Evolutionary conservation across 331 rosid species (phyloP), one percentile per base, ranked within the genome.

Genomic region (Cydonia oblonga): DNA sequence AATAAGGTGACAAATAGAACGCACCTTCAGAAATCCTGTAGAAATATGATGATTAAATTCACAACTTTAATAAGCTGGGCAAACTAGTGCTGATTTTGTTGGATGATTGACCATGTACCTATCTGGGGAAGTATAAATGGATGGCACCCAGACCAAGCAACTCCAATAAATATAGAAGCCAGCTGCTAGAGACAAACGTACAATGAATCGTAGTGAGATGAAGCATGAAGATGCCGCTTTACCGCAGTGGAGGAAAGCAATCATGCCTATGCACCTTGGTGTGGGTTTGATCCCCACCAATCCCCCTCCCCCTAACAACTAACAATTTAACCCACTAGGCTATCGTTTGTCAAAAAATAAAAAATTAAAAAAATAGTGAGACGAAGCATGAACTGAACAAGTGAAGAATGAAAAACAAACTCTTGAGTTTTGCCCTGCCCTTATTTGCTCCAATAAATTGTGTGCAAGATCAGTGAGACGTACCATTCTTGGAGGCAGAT

Each of bases 91-190:
- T 93, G 71, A 93, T 93, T 68, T 74, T 54, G 86, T 76, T 52
- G 92, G 97, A 86, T 89, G 95, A 77, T 87, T 89, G 88, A 90
- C 97, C 78, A 90, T 84, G 84, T 87, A 90, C 95, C 89, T 90
- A 79, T 93, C 92, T 35, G 40, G 40, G 8, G 40, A 35, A 9
- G 40, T 8, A 35, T 2, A 35, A 35, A 35, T 35, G 40, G 40
- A 35, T 35, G 40, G 40, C 40, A 35, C 92, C 96, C 96, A 87
- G 28, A 93, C 98, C 81, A 93, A 85, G 86, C 98, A 93, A 70
- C 97, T 97, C 97, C 96, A 88, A 61, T 95, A 89, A 81, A 90
- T 93, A 84, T 93, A 90, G 80, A 87, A 93, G 12, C 98, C 98
- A 76, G 96, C 97, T 93, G 90, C 82, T 73, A 86, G 32, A 83